Base-by-base conservation (phyloP, 2,329 filamentous ascomycete species). In the Penicillium sp. region DNA sequence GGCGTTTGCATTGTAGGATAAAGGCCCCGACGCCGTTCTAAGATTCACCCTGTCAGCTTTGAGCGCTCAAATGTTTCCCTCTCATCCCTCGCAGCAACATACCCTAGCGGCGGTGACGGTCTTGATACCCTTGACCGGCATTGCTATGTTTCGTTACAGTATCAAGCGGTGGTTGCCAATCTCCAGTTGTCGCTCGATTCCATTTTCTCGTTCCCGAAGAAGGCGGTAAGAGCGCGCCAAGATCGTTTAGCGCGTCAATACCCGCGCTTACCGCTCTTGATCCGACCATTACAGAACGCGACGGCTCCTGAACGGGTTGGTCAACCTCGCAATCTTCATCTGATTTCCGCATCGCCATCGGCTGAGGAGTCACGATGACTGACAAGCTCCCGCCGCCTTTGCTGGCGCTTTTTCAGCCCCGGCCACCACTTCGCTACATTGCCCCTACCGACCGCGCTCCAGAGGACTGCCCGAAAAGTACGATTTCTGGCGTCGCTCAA, bases 1-100 rank as follows among this genome's bases (percentile, higher is more conserved):
- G 83, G 75, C 89, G 91, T 84, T 92, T 96, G 87, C 95, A 99
- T 83, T 97, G 94, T 60, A 97, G 87, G 79, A 99, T 92, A 83
- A 98, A 98, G 76, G 93, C 91, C 73, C 94, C 94, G 69, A 98
- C 85, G 84, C 95, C 95, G 82, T 99, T 98, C 93, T 98, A 58
- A 22, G 5, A 26, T 33, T 25, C 30, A 35, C 19, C 25, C 22
- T 19, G 33, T 65, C 52, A 67, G 53, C 56, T 55, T 10, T 26
- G 38, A 52, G 14, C 7, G 6, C 3, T 22, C 4, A 53, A 42
- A 28, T n/a, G 6, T 38, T 40, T 33, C 42, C 48, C 28, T 25
- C 28, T 28, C 19, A 16, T 6, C 4, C 25, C 13, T n/a, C 11
- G 6, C 4, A 19, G 48, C 35, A n/a, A 71, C 82, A 63, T 78